phyloP scores from a whole-genome alignment of 352 stramenopile genomes.

The Pythium vanterpoolii region DNA sequence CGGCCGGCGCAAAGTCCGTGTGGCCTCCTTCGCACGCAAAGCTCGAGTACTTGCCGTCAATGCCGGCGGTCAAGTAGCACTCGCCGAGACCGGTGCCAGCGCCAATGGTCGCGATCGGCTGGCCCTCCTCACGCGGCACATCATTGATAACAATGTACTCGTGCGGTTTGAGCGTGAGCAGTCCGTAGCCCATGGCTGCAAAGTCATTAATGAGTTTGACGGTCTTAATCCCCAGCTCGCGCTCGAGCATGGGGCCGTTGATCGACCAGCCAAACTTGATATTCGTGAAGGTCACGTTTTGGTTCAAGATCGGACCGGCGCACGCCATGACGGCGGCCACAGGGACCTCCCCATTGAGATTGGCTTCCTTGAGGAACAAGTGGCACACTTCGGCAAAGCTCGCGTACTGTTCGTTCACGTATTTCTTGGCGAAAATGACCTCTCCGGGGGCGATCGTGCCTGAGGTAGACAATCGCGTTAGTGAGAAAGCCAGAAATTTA shows the following conservation, averaged over 20 bases:
- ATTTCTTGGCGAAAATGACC: constrained; percentile 86
- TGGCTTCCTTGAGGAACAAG: constrained; percentile 92
- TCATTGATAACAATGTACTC: constrained; percentile 92
- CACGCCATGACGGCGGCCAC: constrained; percentile 75
- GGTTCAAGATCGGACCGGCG: constrained; percentile 77
- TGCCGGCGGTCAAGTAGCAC: constrained; percentile 92
- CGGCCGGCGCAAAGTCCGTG: constrained; percentile 92
- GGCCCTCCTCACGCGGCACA: constrained; percentile 53
- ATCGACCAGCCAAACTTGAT: constrained; percentile 91
- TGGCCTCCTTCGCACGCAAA: constrained; percentile 95
- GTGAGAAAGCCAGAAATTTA: background rate
- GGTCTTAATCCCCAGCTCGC: constrained; percentile 77
- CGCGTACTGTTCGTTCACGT: constrained; percentile 77
- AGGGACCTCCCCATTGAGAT: constrained; percentile 56
- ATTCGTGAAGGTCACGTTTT: constrained; percentile 92
- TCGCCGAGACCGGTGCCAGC: constrained; percentile 96
- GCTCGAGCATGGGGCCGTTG: constrained; percentile 73
- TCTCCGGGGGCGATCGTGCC: constrained; percentile 74
- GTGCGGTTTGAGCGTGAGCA: constrained; percentile 92
- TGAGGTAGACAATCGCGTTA: constrained; percentile 12
- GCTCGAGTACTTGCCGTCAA: constrained; percentile 87
- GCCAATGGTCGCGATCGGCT: constrained; percentile 94
- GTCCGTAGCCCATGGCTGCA: constrained; percentile 95
- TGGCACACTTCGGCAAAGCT: constrained; percentile 89
- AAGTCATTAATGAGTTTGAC: constrained; percentile 97